Conservation (phyloP, 2,329 filamentous ascomycete genomes). For the Diplodia corticola region DNA sequence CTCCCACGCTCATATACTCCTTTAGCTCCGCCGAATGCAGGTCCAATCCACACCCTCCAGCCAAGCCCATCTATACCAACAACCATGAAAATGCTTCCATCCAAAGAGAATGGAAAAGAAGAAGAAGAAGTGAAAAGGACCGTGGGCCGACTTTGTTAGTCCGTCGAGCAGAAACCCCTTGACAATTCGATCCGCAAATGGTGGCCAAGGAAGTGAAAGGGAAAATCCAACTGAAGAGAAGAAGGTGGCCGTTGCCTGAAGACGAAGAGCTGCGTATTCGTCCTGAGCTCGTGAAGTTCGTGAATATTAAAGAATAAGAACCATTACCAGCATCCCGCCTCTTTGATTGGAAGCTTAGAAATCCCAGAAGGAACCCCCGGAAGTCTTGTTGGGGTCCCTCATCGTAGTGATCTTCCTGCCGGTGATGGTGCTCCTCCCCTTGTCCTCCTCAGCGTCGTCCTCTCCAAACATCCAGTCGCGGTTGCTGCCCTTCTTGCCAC, state of each 20-base stretch:
- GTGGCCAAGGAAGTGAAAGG: not conserved
- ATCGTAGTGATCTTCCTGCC: conserved; percentile 20
- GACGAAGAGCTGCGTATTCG: not conserved
- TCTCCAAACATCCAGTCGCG: conserved; percentile 46
- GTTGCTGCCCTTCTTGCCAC: conserved; percentile 38
- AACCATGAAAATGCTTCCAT: not conserved
- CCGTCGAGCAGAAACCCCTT: not conserved
- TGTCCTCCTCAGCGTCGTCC: conserved; percentile 32
- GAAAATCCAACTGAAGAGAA: not conserved
- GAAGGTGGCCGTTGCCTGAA: not conserved
- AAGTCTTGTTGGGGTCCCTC: not conserved
- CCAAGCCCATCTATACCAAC: not conserved
- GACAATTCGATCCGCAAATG: conserved; percentile 1
- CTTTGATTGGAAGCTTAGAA: conserved; percentile 26
- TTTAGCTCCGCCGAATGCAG: not conserved
- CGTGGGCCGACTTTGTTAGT: not conserved
- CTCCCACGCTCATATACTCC: not conserved
- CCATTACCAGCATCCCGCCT: not conserved
- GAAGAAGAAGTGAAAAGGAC: not conserved
- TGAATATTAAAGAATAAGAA: not conserved
- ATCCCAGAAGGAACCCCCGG: conserved; percentile 34
- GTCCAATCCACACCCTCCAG: not conserved
- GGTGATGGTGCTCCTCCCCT: conserved; percentile 20
- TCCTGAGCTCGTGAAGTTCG: conserved; percentile 5
- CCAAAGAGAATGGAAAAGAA: not conserved